These are phyloP conservation scores for Cardamine chenopodiifolia DNA, from an alignment of 345 rosid genomes.

Conservation along the genomic window DNA sequence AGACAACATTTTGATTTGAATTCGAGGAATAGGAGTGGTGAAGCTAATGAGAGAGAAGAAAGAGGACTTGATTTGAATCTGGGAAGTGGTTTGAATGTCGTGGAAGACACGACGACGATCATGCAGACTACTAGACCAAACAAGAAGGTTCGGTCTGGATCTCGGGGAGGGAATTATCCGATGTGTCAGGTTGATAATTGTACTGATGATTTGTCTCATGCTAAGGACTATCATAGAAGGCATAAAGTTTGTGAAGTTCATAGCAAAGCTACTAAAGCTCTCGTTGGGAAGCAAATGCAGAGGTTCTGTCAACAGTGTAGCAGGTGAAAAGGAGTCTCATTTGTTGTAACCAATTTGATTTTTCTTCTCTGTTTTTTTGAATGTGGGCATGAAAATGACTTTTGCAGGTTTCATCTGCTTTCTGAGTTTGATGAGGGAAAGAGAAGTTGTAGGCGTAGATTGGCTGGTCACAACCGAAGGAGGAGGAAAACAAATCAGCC, in stretches of 20 bases:
- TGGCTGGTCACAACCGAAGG: slow-evolving; percentile 80
- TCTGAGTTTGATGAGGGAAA: slow-evolving; percentile 88
- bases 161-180: slow-evolving; percentile 70
- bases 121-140: slow-evolving; percentile 59
- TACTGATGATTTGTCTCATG: slow-evolving; percentile 72
- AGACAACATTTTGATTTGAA: slow-evolving; percentile 29
- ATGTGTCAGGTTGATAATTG: slow-evolving; percentile 91
- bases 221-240: slow-evolving; percentile 88
- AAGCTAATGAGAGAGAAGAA: slow-evolving; percentile 47
- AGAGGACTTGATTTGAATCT: slow-evolving; percentile 71
- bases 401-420: slow-evolving; percentile 73
- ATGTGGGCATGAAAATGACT: background rate
- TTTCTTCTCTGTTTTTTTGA: background rate
- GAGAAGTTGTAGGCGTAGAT: slow-evolving; percentile 86
- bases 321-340: slow-evolving; percentile 52
- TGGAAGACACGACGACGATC: slow-evolving; percentile 45
- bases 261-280: slow-evolving; percentile 79
- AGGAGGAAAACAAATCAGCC: slow-evolving; percentile 81
- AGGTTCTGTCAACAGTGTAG: slow-evolving; percentile 99
- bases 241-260: slow-evolving; percentile 90
- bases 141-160: slow-evolving; percentile 77
- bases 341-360: background rate
- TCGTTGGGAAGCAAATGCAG: slow-evolving; percentile 88
- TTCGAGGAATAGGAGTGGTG: slow-evolving; percentile 29
- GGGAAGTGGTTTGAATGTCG: slow-evolving; percentile 52